A percentile compares a stretch with the other conserved stretches of the same genome.
phyloP scores from a whole-genome alignment of 2,329 filamentous ascomycete species.

The Plectosphaerella plurivora region DNA sequence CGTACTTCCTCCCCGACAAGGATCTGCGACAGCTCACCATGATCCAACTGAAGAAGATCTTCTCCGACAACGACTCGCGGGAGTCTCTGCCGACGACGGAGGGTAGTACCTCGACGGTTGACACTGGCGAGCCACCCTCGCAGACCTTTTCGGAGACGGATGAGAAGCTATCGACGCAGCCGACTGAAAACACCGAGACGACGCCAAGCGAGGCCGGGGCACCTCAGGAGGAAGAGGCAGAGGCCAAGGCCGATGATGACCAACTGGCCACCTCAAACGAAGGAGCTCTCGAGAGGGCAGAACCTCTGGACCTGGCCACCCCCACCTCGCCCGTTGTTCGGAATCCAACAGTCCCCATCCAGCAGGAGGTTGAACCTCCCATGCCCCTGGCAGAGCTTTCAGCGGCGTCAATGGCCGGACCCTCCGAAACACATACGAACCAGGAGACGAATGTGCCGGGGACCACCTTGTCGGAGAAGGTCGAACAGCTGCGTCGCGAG shows the following conservation, averaged over 20 bases:
- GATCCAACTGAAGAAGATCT: constrained; percentile 90
- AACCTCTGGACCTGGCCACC: constrained; percentile 46
- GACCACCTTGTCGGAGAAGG: constrained; percentile 36
- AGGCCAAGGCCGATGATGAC: constrained; percentile 14
- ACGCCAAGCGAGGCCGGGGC: not conserved
- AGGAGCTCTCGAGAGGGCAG: constrained; percentile 38
- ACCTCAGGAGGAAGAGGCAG: not conserved
- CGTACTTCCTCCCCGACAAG: constrained; percentile 92
- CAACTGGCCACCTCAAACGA: constrained; percentile 25
- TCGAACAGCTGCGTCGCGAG: constrained; percentile 48
- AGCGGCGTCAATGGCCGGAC: not conserved
- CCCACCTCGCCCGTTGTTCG: constrained; percentile 23
- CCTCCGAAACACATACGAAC: not conserved
- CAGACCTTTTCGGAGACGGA: constrained; percentile 42
- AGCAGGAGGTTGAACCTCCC: not conserved
- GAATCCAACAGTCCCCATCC: not conserved
- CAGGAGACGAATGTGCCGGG: not conserved
- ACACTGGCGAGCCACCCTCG: constrained; percentile 41
- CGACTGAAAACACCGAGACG: constrained; percentile 31
- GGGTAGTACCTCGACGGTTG: constrained; percentile 52
- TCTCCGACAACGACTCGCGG: constrained; percentile 82
- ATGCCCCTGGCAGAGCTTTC: not conserved
- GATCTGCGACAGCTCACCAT: constrained; percentile 91
- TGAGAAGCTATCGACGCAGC: constrained; percentile 38
- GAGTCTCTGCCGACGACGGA: constrained; percentile 69